Conservation (phyloP, 83 land plant species). For the Diphasiastrum complanatum region DNA sequence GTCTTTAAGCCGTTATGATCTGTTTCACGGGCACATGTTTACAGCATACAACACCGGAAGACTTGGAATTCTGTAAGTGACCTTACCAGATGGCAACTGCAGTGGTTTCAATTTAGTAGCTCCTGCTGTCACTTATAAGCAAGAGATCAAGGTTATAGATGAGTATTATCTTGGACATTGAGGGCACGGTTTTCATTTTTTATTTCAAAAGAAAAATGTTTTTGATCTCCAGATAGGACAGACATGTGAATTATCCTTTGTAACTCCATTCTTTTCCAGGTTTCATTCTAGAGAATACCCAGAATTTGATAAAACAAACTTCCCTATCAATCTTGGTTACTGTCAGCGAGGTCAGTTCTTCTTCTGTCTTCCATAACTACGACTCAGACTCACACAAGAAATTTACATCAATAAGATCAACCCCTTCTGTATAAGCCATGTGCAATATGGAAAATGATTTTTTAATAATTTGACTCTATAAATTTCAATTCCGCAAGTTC, state of each 20-base stretch:
- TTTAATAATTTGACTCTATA: too few species aligned
- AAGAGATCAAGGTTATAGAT: too few species aligned
- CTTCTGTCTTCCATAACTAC: neutral
- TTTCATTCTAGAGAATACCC: slow-evolving; percentile 97
- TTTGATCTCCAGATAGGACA: too few species aligned
- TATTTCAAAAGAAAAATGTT: too few species aligned
- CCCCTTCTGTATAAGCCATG: neutral
- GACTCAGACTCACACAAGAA: neutral
- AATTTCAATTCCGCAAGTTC: too few species aligned
- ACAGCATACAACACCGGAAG: slow-evolving; percentile 56
- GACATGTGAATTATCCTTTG: neutral
- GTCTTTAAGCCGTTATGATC: slow-evolving; percentile 72
- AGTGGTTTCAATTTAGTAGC: neutral
- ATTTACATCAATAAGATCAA: neutral
- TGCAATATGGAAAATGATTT: too few species aligned
- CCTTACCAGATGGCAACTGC: neutral
- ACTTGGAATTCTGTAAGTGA: slow-evolving; percentile 84
- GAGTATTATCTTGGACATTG: neutral
- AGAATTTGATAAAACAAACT: slow-evolving; percentile 50
- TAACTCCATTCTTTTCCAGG: slow-evolving; percentile 32
- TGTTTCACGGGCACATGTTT: slow-evolving; percentile 94
- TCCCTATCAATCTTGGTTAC: slow-evolving; percentile 79
- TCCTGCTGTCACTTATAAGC: neutral
- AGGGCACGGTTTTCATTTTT: neutral
- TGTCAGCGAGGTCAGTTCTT: slow-evolving; percentile 68